Base-by-base conservation (phyloP, 2,329 filamentous ascomycete genomes). In the Ascomycota sp. region DNA sequence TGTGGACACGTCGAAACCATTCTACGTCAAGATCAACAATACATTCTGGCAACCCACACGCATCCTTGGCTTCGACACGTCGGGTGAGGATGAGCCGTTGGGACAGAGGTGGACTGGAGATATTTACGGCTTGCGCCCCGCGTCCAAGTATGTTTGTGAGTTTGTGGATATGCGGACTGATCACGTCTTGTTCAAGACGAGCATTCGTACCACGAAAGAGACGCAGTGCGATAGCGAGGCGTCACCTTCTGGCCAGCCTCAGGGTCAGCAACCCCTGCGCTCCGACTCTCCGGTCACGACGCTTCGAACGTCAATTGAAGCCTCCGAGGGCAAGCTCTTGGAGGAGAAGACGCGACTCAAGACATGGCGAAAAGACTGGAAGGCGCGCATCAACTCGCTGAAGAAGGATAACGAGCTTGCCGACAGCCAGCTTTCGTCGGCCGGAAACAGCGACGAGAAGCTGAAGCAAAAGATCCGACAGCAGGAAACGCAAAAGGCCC, bases 241-340 rank as follows among this genome's bases (percentile, higher is more conserved):
- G 4, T 35, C 40, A 13, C 36, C 45, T 1, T 32, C 49, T 9
- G 38, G 43, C 11, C 37, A 52, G 29, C 44, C 61, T 11, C 53
- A 53, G 31, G 53, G 52, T 19, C 70, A 73, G 43, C 65, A 70
- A 33, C 65, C 68, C 12, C 63, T 77, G 22, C 70, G 75, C 29
- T 77, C 78, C 19, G 75, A 79, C 36, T 85, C 78, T 9, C 79
- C 79, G 3, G 72, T 70, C 8, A 80, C 76, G 8, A 85, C 78
- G 2, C 61, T 86, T 24, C 74, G 70, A 47, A 78, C 76, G 20
- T 82, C 78, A 2, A 81, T 85, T 40, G 69, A 69, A 28, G 69
- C 74, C 8, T 69, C 75, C 29, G 75, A 83, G 44, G 60, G 65
- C 33, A 79, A 75, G 47, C 59, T 83, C 21, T 58, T 65, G 17